Conservation (phyloP, 305 asterid genomes). For the Coffea humblotiana region DNA sequence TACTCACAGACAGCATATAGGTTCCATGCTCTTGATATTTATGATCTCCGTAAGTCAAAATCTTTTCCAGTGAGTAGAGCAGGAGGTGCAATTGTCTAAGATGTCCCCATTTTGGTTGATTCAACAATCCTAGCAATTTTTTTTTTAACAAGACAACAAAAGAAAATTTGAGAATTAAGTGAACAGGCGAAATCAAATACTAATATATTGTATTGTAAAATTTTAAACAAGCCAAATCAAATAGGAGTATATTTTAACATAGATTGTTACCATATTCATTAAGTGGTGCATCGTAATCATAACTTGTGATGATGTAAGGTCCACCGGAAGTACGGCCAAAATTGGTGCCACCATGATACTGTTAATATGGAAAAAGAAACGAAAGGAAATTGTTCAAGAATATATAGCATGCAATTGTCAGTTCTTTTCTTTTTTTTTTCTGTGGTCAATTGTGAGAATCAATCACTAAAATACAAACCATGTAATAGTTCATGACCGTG, state of each 20-base stretch:
- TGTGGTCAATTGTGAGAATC: not conserved
- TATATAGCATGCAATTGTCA: not conserved
- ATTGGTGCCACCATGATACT: constrained; percentile 86
- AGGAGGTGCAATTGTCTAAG: constrained; percentile 37
- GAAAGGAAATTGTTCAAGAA: not conserved
- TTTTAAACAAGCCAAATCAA: too few relatives aligned
- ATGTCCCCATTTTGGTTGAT: constrained; percentile 50
- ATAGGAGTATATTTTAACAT: not conserved
- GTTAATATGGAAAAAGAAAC: not conserved
- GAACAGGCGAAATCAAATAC: too few relatives aligned
- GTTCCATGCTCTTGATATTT: constrained; percentile 19
- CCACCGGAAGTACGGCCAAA: constrained; percentile 75
- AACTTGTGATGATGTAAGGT: constrained; percentile 59
- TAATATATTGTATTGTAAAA: too few relatives aligned
- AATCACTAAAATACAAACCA: constrained; percentile 3
- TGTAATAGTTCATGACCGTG: constrained; percentile 51
- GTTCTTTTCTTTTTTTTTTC: not conserved
- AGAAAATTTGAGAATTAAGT: not conserved
- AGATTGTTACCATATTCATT: constrained; percentile 58
- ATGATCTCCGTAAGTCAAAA: constrained; percentile 34
- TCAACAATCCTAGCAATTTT: constrained; percentile 24
- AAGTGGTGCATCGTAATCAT: constrained; percentile 80
- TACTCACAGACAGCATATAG: constrained; percentile 13
- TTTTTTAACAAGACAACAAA: not conserved
- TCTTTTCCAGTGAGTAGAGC: constrained; percentile 34